A percentile compares a stretch with the other conserved stretches of the same genome.
Conservation (phyloP, 2,329 filamentous ascomycete genomes). For the Passalora sequoiae region DNA sequence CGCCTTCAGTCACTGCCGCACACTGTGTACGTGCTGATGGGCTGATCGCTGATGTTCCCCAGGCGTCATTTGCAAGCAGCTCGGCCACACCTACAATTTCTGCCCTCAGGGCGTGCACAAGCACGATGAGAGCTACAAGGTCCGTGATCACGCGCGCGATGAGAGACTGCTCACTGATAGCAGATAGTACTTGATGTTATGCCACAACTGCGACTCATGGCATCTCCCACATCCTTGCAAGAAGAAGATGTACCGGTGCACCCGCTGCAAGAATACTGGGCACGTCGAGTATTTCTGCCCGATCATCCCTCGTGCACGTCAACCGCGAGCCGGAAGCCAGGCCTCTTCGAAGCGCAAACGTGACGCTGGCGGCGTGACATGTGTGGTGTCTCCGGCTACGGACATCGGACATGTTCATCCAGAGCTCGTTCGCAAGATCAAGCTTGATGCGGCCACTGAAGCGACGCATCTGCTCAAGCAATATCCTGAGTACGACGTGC, state of each 20-base stretch:
- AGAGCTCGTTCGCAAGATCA: constrained; percentile 6
- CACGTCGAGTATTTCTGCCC: constrained; percentile 25
- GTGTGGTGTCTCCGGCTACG: background rate
- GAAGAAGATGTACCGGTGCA: constrained; percentile 11
- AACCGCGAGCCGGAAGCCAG: background rate
- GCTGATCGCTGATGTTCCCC: too few species aligned
- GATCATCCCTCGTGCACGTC: constrained; percentile 10
- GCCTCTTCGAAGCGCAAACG: background rate
- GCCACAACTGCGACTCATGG: constrained; percentile 27
- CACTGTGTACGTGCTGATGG: too few species aligned
- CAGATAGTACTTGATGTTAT: constrained; percentile 21
- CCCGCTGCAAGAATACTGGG: constrained; percentile 18
- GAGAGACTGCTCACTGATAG: too few species aligned
- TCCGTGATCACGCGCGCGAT: too few species aligned
- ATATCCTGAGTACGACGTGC: background rate
- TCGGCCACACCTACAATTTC: constrained; percentile 22
- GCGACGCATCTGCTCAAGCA: background rate
- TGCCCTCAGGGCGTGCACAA: constrained; percentile 18
- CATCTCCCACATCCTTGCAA: constrained; percentile 24
- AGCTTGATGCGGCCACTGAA: background rate
- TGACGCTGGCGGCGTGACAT: background rate
- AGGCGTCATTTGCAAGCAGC: too few species aligned
- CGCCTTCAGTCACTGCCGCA: too few species aligned
- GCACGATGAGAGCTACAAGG: constrained; percentile 13
- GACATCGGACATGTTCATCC: constrained; percentile 7